Evolutionary conservation across 371 early-diverging fungal genomes (phyloP), one percentile per base, ranked within the genome.

Genomic region (Rhizopus arrhizus): DNA sequence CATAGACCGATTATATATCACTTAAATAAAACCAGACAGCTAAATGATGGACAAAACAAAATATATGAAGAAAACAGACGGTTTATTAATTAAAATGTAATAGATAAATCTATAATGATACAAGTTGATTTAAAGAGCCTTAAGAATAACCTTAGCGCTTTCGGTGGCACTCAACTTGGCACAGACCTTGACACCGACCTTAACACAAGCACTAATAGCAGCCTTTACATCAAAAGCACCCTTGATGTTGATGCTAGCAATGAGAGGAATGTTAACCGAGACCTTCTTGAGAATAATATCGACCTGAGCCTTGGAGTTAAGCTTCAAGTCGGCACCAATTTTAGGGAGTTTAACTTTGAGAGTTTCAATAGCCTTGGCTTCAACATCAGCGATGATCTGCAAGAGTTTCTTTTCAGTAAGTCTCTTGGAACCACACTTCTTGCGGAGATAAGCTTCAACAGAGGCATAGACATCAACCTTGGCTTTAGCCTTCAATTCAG

Each of bases 321-420:
- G 45, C 9, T 38, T 32, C 43, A 73, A 63, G 8, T 48, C 31
- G 15, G 48, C 65, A 40, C 59, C 49, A 29, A 73, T 61, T 29
- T 61, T 56, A 56, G 70, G 70, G 10, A 74, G 58, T 42, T 68
- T 53, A 11, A 56, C 62, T 45, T 61, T 56, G 22, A 75, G 49
- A 5, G 52, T 33, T 53, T 65, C 56, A 49, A 62, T 59, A 40
- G 64, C 47, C 38, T 68, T 56, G 49, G 61, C 59, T 46, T 70
- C 68, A 22, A 74, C 41, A 13, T 68, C 55, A 15, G 56, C 28
- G 38, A 74, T 41, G n/a, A 62, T 64, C 7, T 54, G 43, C 9
- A 66, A 32, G 41, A 74, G 66, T 48, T 70, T 46, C 6, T 58
- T 52, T 38, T 70, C 59, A 35, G 65, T 46, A 13, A 67, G 48